These are phyloP conservation scores for Fomes fomentarius DNA, from an alignment of 1,284 basidiomycete genomes.

Conservation along the genomic window DNA sequence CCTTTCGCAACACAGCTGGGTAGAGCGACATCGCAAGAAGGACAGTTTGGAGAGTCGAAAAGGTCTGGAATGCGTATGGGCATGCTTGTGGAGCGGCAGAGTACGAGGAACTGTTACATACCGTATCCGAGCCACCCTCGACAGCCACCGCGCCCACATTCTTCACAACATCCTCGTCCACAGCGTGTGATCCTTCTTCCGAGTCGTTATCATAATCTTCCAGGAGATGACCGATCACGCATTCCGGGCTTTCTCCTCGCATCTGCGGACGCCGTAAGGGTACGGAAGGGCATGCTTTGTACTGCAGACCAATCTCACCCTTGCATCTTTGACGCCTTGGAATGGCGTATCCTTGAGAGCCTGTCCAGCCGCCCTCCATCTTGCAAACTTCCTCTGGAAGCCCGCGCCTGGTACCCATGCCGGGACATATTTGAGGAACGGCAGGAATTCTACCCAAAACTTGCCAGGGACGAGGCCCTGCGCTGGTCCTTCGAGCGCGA, in stretches of 20 bases:
- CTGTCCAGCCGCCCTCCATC: constrained; percentile 19
- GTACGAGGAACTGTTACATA: background rate
- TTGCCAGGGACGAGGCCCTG: constrained; percentile 22
- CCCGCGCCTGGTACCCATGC: constrained; percentile 31
- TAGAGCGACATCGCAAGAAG: constrained; percentile 33
- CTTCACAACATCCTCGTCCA: constrained; percentile 3
- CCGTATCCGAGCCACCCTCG: constrained; percentile 18
- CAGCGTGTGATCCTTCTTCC: too few relatives aligned
- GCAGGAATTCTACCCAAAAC: constrained; percentile 23
- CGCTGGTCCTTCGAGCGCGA: constrained; percentile 6
- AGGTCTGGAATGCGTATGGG: background rate
- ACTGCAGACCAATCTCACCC: background rate
- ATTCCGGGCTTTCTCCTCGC: too few relatives aligned
- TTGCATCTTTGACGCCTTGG: background rate
- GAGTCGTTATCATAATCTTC: background rate
- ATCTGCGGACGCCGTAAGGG: too few relatives aligned
- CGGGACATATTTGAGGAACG: constrained; percentile 26
- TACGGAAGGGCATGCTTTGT: background rate
- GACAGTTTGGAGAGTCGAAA: constrained; percentile 6
- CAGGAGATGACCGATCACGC: background rate
- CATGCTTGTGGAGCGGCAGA: too few relatives aligned
- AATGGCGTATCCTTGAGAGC: constrained; percentile 14
- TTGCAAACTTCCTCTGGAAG: constrained; percentile 25
- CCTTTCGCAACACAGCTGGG: constrained; percentile 33
- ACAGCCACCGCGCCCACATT: constrained; percentile 6